These are phyloP conservation scores for Nitzschia inconspicua DNA, from an alignment of 108 stramenopile species.

Conservation along the genomic window DNA sequence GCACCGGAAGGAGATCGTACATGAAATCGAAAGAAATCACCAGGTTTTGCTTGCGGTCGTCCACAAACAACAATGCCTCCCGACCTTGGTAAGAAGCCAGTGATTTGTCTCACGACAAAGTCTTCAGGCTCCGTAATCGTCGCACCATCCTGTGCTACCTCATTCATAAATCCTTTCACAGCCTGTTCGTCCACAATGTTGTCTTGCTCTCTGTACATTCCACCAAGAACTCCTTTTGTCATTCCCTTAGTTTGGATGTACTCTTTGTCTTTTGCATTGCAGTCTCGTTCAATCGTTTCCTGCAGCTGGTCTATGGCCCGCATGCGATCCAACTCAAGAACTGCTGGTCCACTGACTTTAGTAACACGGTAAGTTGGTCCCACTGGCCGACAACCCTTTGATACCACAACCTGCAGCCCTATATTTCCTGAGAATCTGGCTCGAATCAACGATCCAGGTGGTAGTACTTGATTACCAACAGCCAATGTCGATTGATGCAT, in stretches of 20 bases:
- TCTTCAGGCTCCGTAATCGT: conserved; percentile 2
- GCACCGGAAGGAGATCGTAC: conserved; percentile 13
- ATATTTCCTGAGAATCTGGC: conserved; percentile 13
- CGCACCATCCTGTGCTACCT: not conserved
- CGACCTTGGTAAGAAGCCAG: conserved; percentile 22
- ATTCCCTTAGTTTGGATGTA: not conserved
- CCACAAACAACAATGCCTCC: conserved; percentile 23
- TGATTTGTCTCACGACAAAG: conserved; percentile 27
- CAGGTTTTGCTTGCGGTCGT: conserved; percentile 4
- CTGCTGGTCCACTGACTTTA: conserved; percentile 3
- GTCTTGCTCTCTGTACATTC: not conserved
- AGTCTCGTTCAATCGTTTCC: conserved; percentile 1
- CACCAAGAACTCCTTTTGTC: conserved; percentile 3
- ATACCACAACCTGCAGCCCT: conserved; percentile 22
- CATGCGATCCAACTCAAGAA: conserved; percentile 10
- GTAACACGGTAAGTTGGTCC: conserved; percentile 20
- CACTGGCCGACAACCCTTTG: conserved; percentile 25
- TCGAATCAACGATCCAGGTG: conserved; percentile 21
- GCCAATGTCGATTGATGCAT: conserved; percentile 16
- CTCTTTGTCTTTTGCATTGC: not conserved
- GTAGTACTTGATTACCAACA: conserved; percentile 1
- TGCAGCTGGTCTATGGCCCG: conserved; percentile 7
- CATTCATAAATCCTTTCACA: not conserved
- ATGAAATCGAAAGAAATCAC: conserved; percentile 29
- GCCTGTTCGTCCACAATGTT: not conserved